Evolutionary conservation across 2,329 filamentous ascomycete genomes (phyloP).

Genomic region (Phialophora macrospora): DNA sequence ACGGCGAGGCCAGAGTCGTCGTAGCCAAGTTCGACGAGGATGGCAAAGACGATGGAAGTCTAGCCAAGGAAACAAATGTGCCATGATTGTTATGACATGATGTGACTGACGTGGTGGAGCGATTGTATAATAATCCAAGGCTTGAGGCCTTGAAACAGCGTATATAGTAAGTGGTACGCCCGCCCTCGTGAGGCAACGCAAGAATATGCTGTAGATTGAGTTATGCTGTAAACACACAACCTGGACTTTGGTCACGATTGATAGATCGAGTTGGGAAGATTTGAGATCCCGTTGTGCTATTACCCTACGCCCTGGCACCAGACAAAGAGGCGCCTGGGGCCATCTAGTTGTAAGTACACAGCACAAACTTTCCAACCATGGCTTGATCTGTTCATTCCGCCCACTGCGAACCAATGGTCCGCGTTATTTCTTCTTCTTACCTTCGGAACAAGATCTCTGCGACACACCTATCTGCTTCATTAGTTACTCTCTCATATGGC

Average conservation of each 20-base stretch:
- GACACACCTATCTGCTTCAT: too few species aligned
- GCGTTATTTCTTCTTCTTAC: too few species aligned
- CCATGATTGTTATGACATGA: slow-evolving; percentile 6
- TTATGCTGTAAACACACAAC: neutral
- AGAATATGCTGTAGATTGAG: neutral
- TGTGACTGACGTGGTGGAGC: neutral
- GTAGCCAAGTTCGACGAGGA: slow-evolving; percentile 14
- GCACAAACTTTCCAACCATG: too few species aligned
- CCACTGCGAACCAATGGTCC: too few species aligned
- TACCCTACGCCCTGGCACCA: too few species aligned
- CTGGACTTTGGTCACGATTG: neutral
- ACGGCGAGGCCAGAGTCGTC: slow-evolving; percentile 15
- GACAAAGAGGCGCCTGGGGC: too few species aligned
- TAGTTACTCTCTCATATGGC: too few species aligned
- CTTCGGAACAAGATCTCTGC: too few species aligned
- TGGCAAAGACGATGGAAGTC: neutral
- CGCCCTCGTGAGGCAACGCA: neutral
- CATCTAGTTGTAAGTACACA: too few species aligned
- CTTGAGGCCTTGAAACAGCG: neutral
- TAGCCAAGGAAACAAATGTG: slow-evolving; percentile 5
- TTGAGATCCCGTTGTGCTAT: neutral
- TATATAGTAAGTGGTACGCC: neutral
- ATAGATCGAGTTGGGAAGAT: neutral
- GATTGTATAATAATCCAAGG: slow-evolving; percentile 2
- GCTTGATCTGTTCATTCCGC: too few species aligned